These are phyloP conservation scores for Talaromyces sp. DNA, from an alignment of 2,329 filamentous ascomycete species.

Conservation along the genomic window DNA sequence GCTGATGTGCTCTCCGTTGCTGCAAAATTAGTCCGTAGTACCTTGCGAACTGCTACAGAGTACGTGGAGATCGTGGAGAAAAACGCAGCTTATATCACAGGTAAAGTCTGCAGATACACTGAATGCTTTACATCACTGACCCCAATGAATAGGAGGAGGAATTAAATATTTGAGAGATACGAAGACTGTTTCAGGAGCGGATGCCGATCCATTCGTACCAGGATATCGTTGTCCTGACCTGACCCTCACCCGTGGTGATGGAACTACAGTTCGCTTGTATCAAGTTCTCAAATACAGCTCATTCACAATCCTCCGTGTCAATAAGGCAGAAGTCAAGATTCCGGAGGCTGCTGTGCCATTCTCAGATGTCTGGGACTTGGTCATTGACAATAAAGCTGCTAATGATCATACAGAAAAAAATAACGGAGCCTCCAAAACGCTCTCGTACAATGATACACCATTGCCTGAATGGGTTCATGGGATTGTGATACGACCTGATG, in stretches of 20 bases:
- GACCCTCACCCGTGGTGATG: background rate
- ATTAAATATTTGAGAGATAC: background rate
- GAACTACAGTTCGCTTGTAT: background rate
- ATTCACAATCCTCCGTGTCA: background rate
- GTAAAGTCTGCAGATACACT: background rate
- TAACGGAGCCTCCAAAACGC: background rate
- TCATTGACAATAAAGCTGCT: background rate
- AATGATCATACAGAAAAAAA: background rate
- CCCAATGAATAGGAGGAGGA: background rate
- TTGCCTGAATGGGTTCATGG: conserved; percentile 4
- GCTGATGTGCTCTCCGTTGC: conserved; percentile 13
- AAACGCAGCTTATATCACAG: conserved; percentile 15
- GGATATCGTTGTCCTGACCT: conserved; percentile 10
- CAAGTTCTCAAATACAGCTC: conserved; percentile 1
- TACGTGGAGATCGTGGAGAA: conserved; percentile 14
- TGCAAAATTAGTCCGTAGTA: conserved; percentile 8
- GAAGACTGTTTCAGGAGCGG: background rate
- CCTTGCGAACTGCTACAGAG: conserved; percentile 4
- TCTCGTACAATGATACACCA: background rate
- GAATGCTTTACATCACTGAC: background rate
- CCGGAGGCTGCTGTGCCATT: conserved; percentile 2
- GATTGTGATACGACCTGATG: conserved; percentile 10
- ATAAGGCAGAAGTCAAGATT: conserved; percentile 1
- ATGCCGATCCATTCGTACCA: conserved; percentile 1
- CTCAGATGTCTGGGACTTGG: conserved; percentile 1